These are phyloP conservation scores for Firmiana major DNA, from an alignment of 345 rosid species.

Conservation along the genomic window DNA sequence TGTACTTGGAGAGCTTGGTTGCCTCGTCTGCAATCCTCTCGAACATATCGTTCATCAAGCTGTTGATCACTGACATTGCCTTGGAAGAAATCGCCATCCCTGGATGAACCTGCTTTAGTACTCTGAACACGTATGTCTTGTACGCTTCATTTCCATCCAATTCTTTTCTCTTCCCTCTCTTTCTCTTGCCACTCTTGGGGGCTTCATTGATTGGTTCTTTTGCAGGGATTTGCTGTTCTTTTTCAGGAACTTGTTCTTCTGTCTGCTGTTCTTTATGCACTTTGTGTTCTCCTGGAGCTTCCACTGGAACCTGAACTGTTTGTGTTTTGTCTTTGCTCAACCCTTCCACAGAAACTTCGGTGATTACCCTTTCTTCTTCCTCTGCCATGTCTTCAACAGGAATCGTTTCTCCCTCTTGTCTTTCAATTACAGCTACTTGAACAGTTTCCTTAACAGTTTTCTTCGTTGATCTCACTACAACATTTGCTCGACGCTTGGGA, in stretches of 20 bases:
- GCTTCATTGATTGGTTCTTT: neutral
- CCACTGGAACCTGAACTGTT: neutral
- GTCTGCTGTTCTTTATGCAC: neutral
- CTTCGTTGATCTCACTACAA: neutral
- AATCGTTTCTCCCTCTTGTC: neutral
- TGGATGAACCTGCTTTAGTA: constrained; percentile 72
- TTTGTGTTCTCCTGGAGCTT: neutral
- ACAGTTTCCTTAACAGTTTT: neutral
- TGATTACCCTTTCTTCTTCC: neutral
- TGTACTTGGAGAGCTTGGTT: constrained; percentile 37
- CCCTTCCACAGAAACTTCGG: neutral
- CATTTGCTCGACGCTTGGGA: constrained; percentile 7
- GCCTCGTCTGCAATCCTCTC: constrained; percentile 67
- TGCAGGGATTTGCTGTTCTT: neutral
- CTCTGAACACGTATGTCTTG: constrained; percentile 57
- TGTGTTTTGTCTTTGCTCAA: neutral
- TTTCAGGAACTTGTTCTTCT: neutral
- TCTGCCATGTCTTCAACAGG: constrained; percentile 1
- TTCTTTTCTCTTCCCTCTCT: constrained; percentile 5
- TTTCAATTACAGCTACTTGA: constrained; percentile 2
- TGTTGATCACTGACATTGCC: constrained; percentile 65
- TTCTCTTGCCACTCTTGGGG: constrained; percentile 17
- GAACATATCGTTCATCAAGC: constrained; percentile 64
- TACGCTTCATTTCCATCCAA: constrained; percentile 31
- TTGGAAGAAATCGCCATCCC: constrained; percentile 52